Percentiles rank a stretch among this genome's conserved stretches.
These are phyloP conservation scores for Hura crepitans DNA, from an alignment of 441 rosid species.

Conservation along the genomic window DNA sequence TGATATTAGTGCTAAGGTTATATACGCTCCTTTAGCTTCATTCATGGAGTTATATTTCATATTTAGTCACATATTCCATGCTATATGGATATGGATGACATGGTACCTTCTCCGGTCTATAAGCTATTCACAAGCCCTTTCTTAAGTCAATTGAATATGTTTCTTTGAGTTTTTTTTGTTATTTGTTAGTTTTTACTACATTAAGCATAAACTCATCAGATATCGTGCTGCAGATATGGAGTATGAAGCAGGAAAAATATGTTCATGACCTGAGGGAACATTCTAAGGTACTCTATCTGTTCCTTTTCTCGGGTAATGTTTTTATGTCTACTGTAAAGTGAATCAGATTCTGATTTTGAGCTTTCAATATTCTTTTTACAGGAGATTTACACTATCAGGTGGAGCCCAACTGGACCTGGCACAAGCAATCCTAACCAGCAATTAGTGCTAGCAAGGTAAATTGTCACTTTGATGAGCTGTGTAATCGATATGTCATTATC, in stretches of 20 bases:
- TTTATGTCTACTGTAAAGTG: background rate
- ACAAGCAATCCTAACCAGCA: slow-evolving; percentile 92
- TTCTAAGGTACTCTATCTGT: slow-evolving; percentile 47
- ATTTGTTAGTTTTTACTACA: slow-evolving; percentile 2
- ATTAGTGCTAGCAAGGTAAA: slow-evolving; percentile 79
- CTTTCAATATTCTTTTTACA: slow-evolving; percentile 28
- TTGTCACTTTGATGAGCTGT: slow-evolving; percentile 3
- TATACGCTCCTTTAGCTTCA: slow-evolving; percentile 6
- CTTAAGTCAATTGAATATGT: background rate
- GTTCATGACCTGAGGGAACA: slow-evolving; percentile 90
- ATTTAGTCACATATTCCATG: background rate
- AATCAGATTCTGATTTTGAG: background rate
- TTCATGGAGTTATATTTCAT: slow-evolving; percentile 9
- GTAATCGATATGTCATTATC: background rate
- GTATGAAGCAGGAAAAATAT: slow-evolving; percentile 66
- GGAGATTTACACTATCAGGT: slow-evolving; percentile 95
- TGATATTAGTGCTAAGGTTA: slow-evolving; percentile 89
- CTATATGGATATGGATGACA: background rate
- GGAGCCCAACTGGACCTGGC: slow-evolving; percentile 95
- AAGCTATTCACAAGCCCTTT: slow-evolving; percentile 1
- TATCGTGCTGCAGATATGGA: slow-evolving; percentile 73
- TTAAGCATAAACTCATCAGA: slow-evolving; percentile 16
- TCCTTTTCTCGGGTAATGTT: background rate
- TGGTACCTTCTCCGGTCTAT: background rate
- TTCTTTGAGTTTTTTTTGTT: background rate